A percentile compares a stretch with the other conserved stretches of the same genome.
These are phyloP conservation scores for Myxozyma melibiosi DNA, from an alignment of 805 yeast genomes.

Conservation along the genomic window DNA sequence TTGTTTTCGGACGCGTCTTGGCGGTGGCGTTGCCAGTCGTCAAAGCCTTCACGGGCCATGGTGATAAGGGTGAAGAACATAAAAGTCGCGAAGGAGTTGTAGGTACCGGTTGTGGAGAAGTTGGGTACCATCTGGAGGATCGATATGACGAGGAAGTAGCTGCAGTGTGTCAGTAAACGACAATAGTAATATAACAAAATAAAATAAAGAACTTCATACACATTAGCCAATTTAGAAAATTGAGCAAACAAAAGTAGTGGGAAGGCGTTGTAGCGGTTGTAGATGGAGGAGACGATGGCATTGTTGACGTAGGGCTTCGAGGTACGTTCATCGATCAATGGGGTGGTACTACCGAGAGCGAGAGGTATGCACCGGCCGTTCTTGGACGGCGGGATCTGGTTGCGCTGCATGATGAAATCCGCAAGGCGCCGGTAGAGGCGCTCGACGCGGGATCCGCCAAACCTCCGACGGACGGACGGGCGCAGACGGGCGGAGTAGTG, in stretches of 20 bases:
- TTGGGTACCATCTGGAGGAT: slow-evolving; percentile 93
- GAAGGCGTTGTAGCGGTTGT: slow-evolving; percentile 74
- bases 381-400: slow-evolving; percentile 51
- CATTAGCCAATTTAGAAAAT: slow-evolving; percentile 88
- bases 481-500: slow-evolving; percentile 19
- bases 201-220: slow-evolving; percentile 40
- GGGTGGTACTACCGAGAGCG: slow-evolving; percentile 51
- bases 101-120: slow-evolving; percentile 97
- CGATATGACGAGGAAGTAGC: slow-evolving; percentile 83
- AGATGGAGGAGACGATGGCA: slow-evolving; percentile 81
- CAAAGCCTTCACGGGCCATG: slow-evolving; percentile 89
- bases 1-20: slow-evolving; percentile 85
- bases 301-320: slow-evolving; percentile 64
- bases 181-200: background rate
- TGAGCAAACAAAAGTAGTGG: slow-evolving; percentile 91
- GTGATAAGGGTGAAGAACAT: slow-evolving; percentile 84
- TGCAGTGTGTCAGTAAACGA: slow-evolving; percentile 4
- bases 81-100: slow-evolving; percentile 89
- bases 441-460: slow-evolving; percentile 1
- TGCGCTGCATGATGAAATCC: slow-evolving; percentile 39
- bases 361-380: slow-evolving; percentile 81
- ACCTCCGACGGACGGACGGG: background rate
- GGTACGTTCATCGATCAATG: slow-evolving; percentile 66
- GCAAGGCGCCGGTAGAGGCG: slow-evolving; percentile 13
- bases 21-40: slow-evolving; percentile 84